These are phyloP conservation scores for Leccinum variicolor DNA, from an alignment of 768 basidiomycete genomes.

Conservation along the genomic window DNA sequence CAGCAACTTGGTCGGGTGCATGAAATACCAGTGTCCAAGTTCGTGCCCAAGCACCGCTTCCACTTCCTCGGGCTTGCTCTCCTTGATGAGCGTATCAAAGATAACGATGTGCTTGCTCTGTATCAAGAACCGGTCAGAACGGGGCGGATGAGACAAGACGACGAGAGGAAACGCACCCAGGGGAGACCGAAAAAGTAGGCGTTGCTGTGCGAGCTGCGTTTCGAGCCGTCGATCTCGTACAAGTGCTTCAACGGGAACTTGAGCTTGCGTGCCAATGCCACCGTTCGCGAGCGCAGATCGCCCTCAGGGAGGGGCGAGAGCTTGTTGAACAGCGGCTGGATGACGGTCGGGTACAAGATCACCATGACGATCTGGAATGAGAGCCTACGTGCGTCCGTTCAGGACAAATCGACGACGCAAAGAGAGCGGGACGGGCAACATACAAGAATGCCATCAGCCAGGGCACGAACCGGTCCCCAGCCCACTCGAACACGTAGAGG, in stretches of 20 bases:
- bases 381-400: constrained; percentile 45
- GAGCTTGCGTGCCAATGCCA: constrained; percentile 72
- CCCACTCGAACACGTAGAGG: constrained; percentile 89
- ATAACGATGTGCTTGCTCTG: constrained; percentile 94
- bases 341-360: constrained; percentile 77
- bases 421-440: constrained; percentile 25
- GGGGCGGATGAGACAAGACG: neutral
- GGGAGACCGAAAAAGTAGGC: constrained; percentile 99
- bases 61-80: constrained; percentile 87
- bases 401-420: neutral
- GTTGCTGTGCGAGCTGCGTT: constrained; percentile 92
- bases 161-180: constrained; percentile 54
- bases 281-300: constrained; percentile 74
- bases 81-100: constrained; percentile 94
- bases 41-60: constrained; percentile 98
- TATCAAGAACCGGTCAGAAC: neutral
- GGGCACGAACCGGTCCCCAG: constrained; percentile 88
- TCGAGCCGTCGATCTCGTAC: constrained; percentile 97
- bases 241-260: constrained; percentile 92
- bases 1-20: constrained; percentile 89
- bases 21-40: constrained; percentile 93
- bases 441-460: constrained; percentile 94
- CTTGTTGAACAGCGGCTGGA: constrained; percentile 98
- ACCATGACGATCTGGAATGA: constrained; percentile 83
- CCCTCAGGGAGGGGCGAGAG: constrained; percentile 80